A percentile compares a stretch with the other conserved stretches of the same genome.
Evolutionary conservation across 768 basidiomycete genomes (phyloP).

Genomic region (Brasilioporus rufonigricans): DNA sequence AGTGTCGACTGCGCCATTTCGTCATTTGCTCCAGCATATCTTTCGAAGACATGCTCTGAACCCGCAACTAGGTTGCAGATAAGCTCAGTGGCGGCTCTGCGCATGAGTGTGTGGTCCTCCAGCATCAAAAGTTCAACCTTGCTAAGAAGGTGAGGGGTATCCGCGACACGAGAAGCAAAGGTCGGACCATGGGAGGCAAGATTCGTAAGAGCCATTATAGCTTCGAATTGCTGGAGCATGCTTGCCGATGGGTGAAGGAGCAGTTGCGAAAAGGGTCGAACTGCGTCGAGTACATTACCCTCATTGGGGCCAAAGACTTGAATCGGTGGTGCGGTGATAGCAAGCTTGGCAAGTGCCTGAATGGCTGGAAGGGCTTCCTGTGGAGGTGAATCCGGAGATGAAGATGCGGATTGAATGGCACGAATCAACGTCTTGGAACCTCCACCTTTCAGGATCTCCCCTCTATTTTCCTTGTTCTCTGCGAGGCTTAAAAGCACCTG

Average conservation of each 20-base stretch:
- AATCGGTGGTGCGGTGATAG: constrained; percentile 88
- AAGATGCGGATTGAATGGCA: constrained; percentile 52
- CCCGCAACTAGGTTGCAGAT: constrained; percentile 87
- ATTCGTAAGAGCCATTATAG: constrained; percentile 95
- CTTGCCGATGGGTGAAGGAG: constrained; percentile 66
- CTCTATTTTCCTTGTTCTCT: constrained; percentile 76
- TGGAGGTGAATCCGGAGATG: constrained; percentile 26
- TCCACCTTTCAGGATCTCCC: constrained; percentile 72
- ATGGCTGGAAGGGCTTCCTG: constrained; percentile 51
- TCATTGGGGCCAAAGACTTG: constrained; percentile 89
- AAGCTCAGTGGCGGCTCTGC: constrained; percentile 87
- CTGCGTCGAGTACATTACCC: constrained; percentile 74
- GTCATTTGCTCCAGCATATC: constrained; percentile 53
- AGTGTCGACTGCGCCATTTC: constrained; percentile 43
- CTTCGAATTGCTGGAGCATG: constrained; percentile 86
- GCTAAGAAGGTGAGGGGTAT: constrained; percentile 55
- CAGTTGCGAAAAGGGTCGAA: constrained; percentile 74
- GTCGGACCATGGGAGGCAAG: constrained; percentile 74
- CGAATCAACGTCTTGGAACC: constrained; percentile 64
- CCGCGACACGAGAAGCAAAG: constrained; percentile 64
- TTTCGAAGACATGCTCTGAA: constrained; percentile 71
- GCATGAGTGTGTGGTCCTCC: constrained; percentile 79
- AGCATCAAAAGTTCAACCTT: constrained; percentile 72
- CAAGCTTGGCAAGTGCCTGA: constrained; percentile 89
- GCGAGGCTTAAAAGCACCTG: constrained; percentile 67